A percentile compares a stretch with the other conserved stretches of the same genome.
Conservation (phyloP, 78 protist species). For the Protostelium mycophagum region DNA sequence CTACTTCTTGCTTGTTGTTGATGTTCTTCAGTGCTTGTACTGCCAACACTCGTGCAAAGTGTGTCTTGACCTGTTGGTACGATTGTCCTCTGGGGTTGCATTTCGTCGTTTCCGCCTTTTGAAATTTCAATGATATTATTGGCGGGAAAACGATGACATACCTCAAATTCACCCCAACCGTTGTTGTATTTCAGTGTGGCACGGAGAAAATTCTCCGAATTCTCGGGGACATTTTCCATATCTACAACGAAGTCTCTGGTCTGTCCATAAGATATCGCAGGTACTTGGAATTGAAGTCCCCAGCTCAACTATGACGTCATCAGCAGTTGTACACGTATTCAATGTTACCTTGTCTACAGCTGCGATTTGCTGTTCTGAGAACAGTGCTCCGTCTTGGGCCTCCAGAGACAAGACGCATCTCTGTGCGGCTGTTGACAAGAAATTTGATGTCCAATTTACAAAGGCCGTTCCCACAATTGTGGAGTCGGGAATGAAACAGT, state of each 20-base stretch:
- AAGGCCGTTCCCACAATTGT: slow-evolving; percentile 61
- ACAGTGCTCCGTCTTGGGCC: background rate
- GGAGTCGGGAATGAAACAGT: slow-evolving; percentile 59
- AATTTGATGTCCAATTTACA: slow-evolving; percentile 37
- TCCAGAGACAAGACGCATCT: slow-evolving; percentile 7
- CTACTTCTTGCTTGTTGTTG: too few relatives aligned
- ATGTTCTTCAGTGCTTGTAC: too few relatives aligned
- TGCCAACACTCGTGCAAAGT: too few relatives aligned
- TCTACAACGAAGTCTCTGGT: slow-evolving; percentile 6
- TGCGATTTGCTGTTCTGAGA: background rate
- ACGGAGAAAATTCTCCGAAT: background rate
- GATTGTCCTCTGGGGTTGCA: too few relatives aligned
- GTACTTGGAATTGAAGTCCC: background rate
- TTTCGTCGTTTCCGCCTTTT: too few relatives aligned
- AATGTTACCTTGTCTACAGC: too few relatives aligned
- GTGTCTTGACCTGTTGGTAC: too few relatives aligned
- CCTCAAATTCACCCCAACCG: background rate
- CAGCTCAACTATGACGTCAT: background rate
- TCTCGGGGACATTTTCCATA: background rate
- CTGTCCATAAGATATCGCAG: slow-evolving; percentile 22
- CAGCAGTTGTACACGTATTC: too few relatives aligned
- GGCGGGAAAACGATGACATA: too few relatives aligned
- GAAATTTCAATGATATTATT: too few relatives aligned
- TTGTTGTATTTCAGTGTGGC: background rate
- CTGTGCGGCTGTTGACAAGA: background rate